Evolutionary conservation across 306 rosid genomes (phyloP).

Genomic region (Astragalus membranaceus): DNA sequence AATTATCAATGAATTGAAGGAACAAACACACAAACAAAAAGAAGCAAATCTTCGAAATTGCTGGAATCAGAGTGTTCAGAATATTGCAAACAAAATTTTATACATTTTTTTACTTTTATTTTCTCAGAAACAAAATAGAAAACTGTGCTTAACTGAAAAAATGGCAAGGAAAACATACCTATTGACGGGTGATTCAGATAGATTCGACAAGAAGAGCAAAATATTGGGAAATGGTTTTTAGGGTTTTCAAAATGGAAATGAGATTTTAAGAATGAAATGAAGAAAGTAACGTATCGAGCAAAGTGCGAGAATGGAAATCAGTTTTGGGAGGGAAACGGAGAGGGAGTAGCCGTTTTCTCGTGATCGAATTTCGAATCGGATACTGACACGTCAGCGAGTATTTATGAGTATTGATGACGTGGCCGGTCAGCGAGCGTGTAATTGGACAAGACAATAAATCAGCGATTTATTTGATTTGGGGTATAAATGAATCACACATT

Average conservation of each 20-base stretch:
- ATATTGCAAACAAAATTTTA: neutral
- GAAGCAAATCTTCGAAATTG: neutral
- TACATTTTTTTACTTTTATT: neutral
- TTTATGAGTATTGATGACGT: neutral
- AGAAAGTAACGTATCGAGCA: neutral
- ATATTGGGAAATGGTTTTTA: neutral
- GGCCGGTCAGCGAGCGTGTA: neutral
- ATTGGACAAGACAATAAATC: neutral
- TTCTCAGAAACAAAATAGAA: conserved; percentile 14
- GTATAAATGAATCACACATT: too few relatives aligned
- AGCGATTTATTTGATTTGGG: neutral
- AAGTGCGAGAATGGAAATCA: conserved; percentile 5
- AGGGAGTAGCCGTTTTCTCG: conserved; percentile 32
- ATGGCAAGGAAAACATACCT: conserved; percentile 17
- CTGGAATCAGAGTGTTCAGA: too few relatives aligned
- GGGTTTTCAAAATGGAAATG: neutral
- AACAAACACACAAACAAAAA: neutral
- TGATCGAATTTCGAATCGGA: neutral
- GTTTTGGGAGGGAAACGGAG: conserved; percentile 21
- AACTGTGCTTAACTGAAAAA: neutral
- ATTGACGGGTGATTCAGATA: neutral
- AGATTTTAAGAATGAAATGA: neutral
- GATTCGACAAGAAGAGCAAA: neutral
- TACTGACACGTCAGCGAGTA: conserved; percentile 14
- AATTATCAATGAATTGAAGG: neutral